phyloP scores from a whole-genome alignment of 139 green algal species.

The Chlorella sp. region DNA sequence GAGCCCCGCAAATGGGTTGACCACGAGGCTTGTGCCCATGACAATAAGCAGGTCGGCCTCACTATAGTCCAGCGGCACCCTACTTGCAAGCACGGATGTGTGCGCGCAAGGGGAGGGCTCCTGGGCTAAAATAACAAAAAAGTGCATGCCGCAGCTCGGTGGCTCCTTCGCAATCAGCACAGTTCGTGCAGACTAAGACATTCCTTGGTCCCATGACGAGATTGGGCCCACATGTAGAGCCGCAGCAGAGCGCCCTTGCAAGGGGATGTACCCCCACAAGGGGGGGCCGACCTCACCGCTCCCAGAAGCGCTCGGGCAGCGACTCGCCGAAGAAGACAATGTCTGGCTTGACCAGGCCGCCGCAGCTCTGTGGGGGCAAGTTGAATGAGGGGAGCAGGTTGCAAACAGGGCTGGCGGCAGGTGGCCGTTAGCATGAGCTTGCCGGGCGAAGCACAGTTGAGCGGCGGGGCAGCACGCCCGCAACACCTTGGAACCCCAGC shows the following conservation, averaged over 20 bases:
- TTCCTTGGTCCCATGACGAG: too few species aligned
- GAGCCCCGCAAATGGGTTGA: slow-evolving; percentile 52
- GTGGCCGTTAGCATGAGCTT: too few species aligned
- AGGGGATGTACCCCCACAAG: too few species aligned
- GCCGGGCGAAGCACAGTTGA: too few species aligned
- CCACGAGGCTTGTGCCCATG: slow-evolving; percentile 74
- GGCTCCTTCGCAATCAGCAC: too few species aligned
- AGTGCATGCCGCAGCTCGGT: too few species aligned
- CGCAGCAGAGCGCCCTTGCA: too few species aligned
- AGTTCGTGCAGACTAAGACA: too few species aligned
- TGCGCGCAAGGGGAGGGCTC: too few species aligned
- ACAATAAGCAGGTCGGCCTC: slow-evolving; percentile 86
- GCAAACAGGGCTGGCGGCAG: not conserved
- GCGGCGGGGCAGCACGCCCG: too few species aligned
- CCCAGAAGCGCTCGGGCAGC: slow-evolving; percentile 72
- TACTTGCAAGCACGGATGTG: not conserved
- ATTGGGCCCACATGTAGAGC: too few species aligned
- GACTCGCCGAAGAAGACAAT: slow-evolving; percentile 94
- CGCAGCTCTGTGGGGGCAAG: slow-evolving; percentile 42
- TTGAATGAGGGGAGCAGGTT: not conserved
- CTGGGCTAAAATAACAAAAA: too few species aligned
- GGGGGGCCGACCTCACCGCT: not conserved
- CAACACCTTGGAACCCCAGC: not conserved
- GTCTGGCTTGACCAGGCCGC: slow-evolving; percentile 82
- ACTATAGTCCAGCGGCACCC: slow-evolving; percentile 9